Percentiles rank a stretch among this genome's conserved stretches.
phyloP scores from a whole-genome alignment of 2,329 filamentous ascomycete species.

The Botrytis fragariae region DNA sequence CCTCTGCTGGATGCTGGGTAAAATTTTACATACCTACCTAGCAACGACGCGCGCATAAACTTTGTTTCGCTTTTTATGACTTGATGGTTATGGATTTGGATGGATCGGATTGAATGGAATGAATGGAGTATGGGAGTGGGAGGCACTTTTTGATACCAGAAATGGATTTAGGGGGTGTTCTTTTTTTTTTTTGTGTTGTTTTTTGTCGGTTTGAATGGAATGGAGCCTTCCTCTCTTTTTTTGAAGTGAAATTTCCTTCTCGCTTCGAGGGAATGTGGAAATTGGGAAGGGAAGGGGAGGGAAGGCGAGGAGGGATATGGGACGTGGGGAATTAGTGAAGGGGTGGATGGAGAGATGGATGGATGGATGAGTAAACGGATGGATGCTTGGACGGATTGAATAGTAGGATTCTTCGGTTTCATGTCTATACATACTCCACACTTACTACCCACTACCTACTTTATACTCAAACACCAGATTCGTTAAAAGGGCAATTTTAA shows the following conservation, averaged over 20 bases:
- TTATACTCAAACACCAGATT: not conserved
- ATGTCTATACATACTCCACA: slow-evolving; percentile 7
- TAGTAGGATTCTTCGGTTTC: not conserved
- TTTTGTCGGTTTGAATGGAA: not conserved
- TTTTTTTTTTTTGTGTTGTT: not conserved
- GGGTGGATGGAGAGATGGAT: too few species aligned
- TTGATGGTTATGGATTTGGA: not conserved
- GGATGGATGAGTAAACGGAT: too few species aligned
- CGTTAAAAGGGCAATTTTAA: not conserved
- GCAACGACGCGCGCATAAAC: not conserved
- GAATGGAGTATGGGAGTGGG: slow-evolving; percentile 19
- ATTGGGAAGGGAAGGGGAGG: not conserved
- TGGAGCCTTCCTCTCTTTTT: too few species aligned
- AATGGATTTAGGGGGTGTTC: not conserved
- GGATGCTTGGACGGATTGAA: not conserved
- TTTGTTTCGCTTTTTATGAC: not conserved
- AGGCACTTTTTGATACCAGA: slow-evolving; percentile 18
- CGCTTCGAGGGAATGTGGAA: too few species aligned
- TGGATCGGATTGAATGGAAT: slow-evolving; percentile 17
- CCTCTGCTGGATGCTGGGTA: not conserved
- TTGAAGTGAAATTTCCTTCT: too few species aligned
- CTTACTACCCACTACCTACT: not conserved
- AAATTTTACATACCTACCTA: not conserved
- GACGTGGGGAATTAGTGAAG: not conserved
- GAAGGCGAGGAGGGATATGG: not conserved